Base-by-base conservation (phyloP, 495 filamentous ascomycete genomes). In the Daldinia caldariorum region DNA sequence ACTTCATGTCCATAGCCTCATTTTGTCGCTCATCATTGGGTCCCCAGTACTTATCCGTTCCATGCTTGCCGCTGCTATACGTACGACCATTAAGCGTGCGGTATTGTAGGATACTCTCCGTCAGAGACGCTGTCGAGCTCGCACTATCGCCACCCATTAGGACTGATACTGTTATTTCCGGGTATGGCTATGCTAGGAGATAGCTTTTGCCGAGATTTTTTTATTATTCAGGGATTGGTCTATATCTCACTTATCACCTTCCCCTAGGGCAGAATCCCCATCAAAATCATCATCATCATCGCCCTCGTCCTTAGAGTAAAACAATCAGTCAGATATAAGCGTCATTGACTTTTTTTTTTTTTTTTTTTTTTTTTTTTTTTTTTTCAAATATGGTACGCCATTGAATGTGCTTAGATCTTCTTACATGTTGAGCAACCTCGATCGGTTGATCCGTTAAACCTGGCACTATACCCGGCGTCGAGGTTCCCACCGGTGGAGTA, bases 101-200 rank as follows among this genome's bases (percentile, higher is more conserved):
- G 59, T 84, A 85, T 18, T 83, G 72, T 7, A 82, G 41, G 22
- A 86, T 81, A 58, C 77, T 82, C 1, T 78, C 76, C 1, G 79
- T 77, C 14, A 86, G 66, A 6, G 84, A 85, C 4, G 78, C 79
- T 18, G 84, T 86, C 1, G 79, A 80, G 66, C 76, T 78, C 22
- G 64, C 61, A 13, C 66, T 74, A 47, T 62, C 3, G 29, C 13
- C 14, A 14, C 1, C 45, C 51, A 31, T 74, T 37, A 70, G 63
- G 63, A 67, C 14, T 16, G 32, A 18, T 60, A 14, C 14, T 22
- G 12, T 13, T 57, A 35, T 39, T 18, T 26, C 5, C 49, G 3
- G 7, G 5, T 13, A 6, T 1, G 6, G 9, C 10, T 29, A 39
- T 41, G 4, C 37, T 31, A 37, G 32, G 26, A 26, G 26, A 3